Base-by-base conservation (phyloP, 2,329 filamentous ascomycete genomes). In the Exserohilum turcica region DNA sequence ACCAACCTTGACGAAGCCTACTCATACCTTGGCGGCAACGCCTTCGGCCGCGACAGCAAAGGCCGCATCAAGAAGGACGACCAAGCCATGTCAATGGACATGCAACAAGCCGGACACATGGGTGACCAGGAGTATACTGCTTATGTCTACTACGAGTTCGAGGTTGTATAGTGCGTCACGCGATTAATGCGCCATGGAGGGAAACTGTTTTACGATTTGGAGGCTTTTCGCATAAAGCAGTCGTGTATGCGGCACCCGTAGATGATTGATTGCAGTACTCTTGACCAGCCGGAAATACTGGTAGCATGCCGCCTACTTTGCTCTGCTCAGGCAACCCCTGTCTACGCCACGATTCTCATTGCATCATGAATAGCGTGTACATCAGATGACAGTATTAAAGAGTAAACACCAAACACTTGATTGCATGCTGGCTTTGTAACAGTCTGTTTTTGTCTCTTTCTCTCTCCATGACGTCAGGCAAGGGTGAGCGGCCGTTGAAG, bases 121-220 rank as follows among this genome's bases (percentile, higher is more conserved):
- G 86, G 85, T 15, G 90, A 92, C 54, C 87, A 87, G 48, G 92
- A 97, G 74, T 99, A 97, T 79, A 94, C 91, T 55, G 89, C 94
- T 35, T 99, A 95, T 77, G 94, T 97, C 71, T 97, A 92, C 80
- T 99, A 97, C 77, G 91, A 96, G 73, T 90, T 97, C 72, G 90
- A 94, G 71, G 86, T 97, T 47, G 57, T 65, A 62, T 66, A 62
- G 37, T n/a, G 19, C 38, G n/a, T 24, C 21, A 21, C 19, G 31
- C 12, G 19, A 44, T 35, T 16, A 35, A 44, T 35, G 24, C 31
- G 24, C 8, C 12, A 35, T 16, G 24, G 19, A 16, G 24, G 19
- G 42, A 31, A 18, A 44, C 31, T 16, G 13, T 16, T 44, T n/a
- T 10, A 35, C 9, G 7, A 16, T 24, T 35, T 27, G 31, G 35